phyloP scores from a whole-genome alignment of 192 early-diverging fungal species.

The Coemansia sp. region DNA sequence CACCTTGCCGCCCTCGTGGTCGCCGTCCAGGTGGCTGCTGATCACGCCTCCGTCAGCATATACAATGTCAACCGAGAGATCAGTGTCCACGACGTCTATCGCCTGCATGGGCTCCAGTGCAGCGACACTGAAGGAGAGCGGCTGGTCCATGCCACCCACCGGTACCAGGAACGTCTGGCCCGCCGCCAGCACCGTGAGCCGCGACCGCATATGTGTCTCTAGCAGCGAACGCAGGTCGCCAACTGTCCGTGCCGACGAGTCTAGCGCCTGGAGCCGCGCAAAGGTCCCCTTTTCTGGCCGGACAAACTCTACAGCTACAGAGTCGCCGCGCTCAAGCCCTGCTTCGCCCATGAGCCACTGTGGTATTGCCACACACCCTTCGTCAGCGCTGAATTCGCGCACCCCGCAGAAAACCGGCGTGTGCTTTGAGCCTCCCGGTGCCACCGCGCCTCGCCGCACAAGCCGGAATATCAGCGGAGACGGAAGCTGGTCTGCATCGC shows the following conservation, averaged over 20 bases:
- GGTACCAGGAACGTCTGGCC: slow-evolving; percentile 59
- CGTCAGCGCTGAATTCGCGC: slow-evolving; percentile 62
- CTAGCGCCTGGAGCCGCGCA: slow-evolving; percentile 57
- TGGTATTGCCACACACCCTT: slow-evolving; percentile 48
- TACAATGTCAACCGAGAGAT: slow-evolving; percentile 74
- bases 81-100: slow-evolving; percentile 69
- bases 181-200: slow-evolving; percentile 62
- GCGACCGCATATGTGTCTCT: slow-evolving; percentile 59
- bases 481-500: slow-evolving; percentile 8
- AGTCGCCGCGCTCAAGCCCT: slow-evolving; percentile 34
- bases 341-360: slow-evolving; percentile 51
- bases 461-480: slow-evolving; percentile 37
- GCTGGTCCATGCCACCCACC: slow-evolving; percentile 43
- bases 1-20: slow-evolving; percentile 5
- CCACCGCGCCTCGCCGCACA: background rate
- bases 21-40: background rate
- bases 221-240: slow-evolving; percentile 52
- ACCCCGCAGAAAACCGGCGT: slow-evolving; percentile 51
- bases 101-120: slow-evolving; percentile 63
- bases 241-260: background rate
- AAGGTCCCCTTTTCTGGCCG: slow-evolving; percentile 59
- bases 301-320: slow-evolving; percentile 53
- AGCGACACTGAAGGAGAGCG: slow-evolving; percentile 54
- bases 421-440: background rate
- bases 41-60: slow-evolving; percentile 18